phyloP scores from a whole-genome alignment of 225 moss, liverwort and hornwort genomes.

The Bryum argenteum region DNA sequence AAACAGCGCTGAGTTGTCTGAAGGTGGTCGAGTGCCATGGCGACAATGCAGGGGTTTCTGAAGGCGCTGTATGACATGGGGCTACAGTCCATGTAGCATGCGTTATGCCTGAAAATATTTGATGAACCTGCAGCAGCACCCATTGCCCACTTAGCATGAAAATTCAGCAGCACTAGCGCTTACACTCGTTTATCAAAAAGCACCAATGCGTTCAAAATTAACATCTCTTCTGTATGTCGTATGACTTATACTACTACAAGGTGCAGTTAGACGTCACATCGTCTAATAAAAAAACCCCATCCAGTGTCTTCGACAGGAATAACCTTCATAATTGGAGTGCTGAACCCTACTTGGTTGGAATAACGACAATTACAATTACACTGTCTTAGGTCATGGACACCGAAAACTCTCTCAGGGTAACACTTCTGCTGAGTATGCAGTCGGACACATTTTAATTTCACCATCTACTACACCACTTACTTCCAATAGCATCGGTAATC shows the following conservation, averaged over 20 bases:
- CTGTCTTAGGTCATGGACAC: neutral
- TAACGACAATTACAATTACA: neutral
- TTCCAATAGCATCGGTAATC: neutral
- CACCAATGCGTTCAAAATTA: constrained; percentile 2
- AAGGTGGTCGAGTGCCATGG: constrained; percentile 28
- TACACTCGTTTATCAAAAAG: neutral
- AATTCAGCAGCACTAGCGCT: neutral
- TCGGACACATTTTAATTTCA: neutral
- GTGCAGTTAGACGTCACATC: constrained; percentile 1
- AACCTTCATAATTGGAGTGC: neutral
- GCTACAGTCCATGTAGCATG: constrained; percentile 16
- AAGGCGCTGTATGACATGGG: constrained; percentile 16
- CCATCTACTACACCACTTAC: neutral
- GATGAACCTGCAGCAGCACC: constrained; percentile 33
- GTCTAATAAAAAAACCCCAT: neutral
- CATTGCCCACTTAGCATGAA: constrained; percentile 3
- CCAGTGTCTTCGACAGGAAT: neutral
- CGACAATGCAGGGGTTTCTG: constrained; percentile 17
- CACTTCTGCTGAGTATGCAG: neutral
- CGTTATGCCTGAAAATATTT: constrained; percentile 28
- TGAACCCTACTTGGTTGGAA: neutral
- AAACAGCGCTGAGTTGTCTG: constrained; percentile 39
- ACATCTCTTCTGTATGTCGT: neutral
- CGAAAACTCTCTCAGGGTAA: neutral
- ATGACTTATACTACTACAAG: constrained; percentile 7